Percentiles rank a stretch among this genome's conserved stretches.
phyloP scores from a whole-genome alignment of 2,329 filamentous ascomycete species.

The Cryphonectria nitschkei region DNA sequence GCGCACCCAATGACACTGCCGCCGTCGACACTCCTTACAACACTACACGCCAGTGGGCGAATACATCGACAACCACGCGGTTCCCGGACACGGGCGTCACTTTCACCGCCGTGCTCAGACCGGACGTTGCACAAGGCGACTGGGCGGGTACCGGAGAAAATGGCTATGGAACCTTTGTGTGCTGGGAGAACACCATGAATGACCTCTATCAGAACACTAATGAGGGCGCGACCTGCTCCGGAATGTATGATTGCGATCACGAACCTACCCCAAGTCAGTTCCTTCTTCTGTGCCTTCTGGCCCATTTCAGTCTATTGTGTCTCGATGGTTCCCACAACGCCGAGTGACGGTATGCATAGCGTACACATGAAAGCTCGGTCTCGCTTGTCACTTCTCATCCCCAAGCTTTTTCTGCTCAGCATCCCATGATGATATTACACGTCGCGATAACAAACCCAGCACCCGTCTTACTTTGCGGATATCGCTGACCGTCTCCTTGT shows the following conservation, averaged over 20 bases:
- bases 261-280: slow-evolving; percentile 33
- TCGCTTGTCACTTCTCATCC: neutral
- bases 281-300: neutral
- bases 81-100: slow-evolving; percentile 37
- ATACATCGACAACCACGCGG: slow-evolving; percentile 35
- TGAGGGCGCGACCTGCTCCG: slow-evolving; percentile 34
- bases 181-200: slow-evolving; percentile 36
- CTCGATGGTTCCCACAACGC: neutral
- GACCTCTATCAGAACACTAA: slow-evolving; percentile 36
- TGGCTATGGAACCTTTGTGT: slow-evolving; percentile 38
- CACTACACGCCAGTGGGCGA: slow-evolving; percentile 36
- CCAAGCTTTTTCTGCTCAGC: neutral
- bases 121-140: slow-evolving; percentile 35
- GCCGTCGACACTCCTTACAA: slow-evolving; percentile 34
- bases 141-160: slow-evolving; percentile 40
- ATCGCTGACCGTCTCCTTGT: neutral
- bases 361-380: neutral
- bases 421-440: neutral
- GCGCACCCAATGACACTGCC: slow-evolving; percentile 35
- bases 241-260: slow-evolving; percentile 40
- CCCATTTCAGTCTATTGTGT: neutral
- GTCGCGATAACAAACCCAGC: neutral
- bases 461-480: neutral
- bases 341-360: neutral
- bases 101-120: slow-evolving; percentile 37